Evolutionary conservation across 2,329 filamentous ascomycete species (phyloP), one percentile per base, ranked within the genome.

Genomic region (Colletotrichum zoysiae): DNA sequence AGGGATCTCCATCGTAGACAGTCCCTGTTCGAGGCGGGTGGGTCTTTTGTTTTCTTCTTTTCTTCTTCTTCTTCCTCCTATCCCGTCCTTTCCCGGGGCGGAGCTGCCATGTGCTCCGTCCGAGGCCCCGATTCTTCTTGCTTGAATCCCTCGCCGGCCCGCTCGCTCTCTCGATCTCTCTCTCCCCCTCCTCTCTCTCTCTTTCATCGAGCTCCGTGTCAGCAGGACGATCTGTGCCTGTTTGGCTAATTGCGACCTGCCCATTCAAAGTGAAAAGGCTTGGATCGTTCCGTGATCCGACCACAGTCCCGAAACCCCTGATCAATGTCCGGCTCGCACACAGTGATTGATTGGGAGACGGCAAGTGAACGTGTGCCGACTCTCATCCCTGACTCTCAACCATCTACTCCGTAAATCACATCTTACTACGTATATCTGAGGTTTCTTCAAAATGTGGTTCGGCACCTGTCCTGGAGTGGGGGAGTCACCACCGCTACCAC

Each of bases 251-350:
- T 30, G 30, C 3, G 30, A 5, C 30, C 30, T 30, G 3, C 30
- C 59, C n/a, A 40, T 14, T 33, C 46, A 62, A 18, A 46, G 38
- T 12, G 33, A 51, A 23, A 23, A 1, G 30, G 26, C 48, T 42
- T 63, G 44, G 44, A 58, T 44, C 58, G 26, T 57, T 44, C 46
- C 51, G 46, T 57, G 58, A 63, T 71, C 68, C 61, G 68, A 71
- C 57, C 68, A 40, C 42, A 44, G 33, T 53, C 64, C 66, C 66
- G 60, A 72, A 59, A 55, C 60, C 66, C 66, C 56, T 72, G 60
- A 65, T 70, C 70, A 59, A 46, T 70, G 59, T 72, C 60, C 30
- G 44, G 38, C 60, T 59, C 16, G 38, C 59, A 48, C 51, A 33
- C 59, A 50, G 30, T 59, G 60, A 44, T 53, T 65, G 46, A 58